phyloP scores from a whole-genome alignment of 106 monocot species.

The Acorus gramineus region DNA sequence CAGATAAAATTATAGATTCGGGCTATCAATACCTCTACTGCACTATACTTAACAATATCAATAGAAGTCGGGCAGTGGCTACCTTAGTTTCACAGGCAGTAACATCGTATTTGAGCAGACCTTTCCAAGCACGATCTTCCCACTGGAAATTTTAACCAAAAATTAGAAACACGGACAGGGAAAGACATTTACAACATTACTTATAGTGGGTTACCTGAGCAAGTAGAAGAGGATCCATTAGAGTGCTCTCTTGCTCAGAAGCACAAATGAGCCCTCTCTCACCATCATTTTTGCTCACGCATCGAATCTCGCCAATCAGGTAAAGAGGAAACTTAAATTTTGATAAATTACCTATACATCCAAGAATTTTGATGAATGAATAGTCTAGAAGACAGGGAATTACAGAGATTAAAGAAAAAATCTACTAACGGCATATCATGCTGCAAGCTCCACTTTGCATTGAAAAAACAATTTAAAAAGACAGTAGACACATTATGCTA shows the following conservation, averaged over 20 bases:
- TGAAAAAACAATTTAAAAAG: too few species aligned
- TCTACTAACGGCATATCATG: too few species aligned
- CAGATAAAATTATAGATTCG: neutral
- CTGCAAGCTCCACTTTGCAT: too few species aligned
- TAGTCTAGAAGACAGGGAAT: too few species aligned
- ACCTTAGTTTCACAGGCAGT: conserved; percentile 58
- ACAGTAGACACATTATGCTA: too few species aligned
- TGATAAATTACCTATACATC: conserved; percentile 9
- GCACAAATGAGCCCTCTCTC: conserved; percentile 7
- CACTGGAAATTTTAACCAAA: conserved; percentile 27
- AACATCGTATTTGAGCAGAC: conserved; percentile 48
- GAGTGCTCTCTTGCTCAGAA: conserved; percentile 31
- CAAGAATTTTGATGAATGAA: too few species aligned
- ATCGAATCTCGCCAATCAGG: conserved; percentile 15
- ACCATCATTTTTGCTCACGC: conserved; percentile 6
- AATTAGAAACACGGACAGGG: neutral
- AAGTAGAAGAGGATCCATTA: conserved; percentile 54
- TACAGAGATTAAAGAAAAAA: too few species aligned
- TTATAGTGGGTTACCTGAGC: conserved; percentile 28
- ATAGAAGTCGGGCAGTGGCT: neutral
- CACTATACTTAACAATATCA: too few species aligned
- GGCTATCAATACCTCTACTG: too few species aligned
- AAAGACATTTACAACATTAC: neutral
- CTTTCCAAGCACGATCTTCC: conserved; percentile 57
- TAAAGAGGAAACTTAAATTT: conserved; percentile 44